Base-by-base conservation (phyloP, 768 basidiomycete species). In the Mycena kentingensis region DNA sequence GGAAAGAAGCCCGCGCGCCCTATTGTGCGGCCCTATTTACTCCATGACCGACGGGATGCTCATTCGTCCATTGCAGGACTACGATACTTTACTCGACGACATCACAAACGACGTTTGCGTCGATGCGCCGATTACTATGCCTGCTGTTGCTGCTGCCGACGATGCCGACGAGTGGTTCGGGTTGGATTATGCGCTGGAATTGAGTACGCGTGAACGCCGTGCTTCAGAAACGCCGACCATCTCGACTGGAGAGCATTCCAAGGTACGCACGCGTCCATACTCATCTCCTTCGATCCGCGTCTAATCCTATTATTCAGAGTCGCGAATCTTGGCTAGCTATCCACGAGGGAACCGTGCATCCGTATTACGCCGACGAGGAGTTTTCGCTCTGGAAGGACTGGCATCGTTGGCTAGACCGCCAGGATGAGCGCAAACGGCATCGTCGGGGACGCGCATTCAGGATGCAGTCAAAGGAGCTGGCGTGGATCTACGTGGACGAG, bases 241-340 rank as follows among this genome's bases (percentile, higher is more conserved):
- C 48, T 58, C 67, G 21, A 63, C 54, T 19, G 73, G 75, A 16
- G 73, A 77, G 61, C 71, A 73, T 60, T 75, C 73, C 34, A 70
- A 73, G 65, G 75, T 70, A 38, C 28, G 61, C 57, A 4, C 24
- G 34, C 16, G 29, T 36, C 7, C 27, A 41, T 6, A 12, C 3
- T 25, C 31, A 3, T n/a, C 25, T 41, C 27, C 21, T 46, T 3
- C 22, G 24, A 12, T 27, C 21, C 37, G 4, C 25, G 51, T 25
- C 26, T 34, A 25, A 18, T 29, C 50, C n/a, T 12, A 38, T 38
- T 24, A 13, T 15, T 8, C 45, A 77, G 77, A 77, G 75, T 48
- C 71, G 68, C 50, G 72, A 76, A 58, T 76, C 76, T 6, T 77
- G 77, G 76, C 73, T 71, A 1, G 71, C 71, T 7, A 64, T 77